A percentile compares a stretch with the other conserved stretches of the same genome.
phyloP scores from a whole-genome alignment of 805 yeast species.

The Kuraishia capsulata region DNA sequence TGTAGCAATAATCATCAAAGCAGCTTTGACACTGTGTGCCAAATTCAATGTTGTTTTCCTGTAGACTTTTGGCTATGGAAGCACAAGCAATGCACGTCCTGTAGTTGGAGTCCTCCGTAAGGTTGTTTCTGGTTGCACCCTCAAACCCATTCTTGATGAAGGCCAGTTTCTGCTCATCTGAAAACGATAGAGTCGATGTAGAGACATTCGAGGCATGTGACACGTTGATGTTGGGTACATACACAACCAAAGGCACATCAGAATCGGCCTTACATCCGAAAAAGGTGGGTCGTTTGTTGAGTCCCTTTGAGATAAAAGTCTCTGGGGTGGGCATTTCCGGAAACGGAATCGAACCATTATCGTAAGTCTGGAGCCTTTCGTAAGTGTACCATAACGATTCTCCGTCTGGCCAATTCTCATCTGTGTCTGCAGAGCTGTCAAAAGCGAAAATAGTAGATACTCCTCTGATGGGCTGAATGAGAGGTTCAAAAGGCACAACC shows the following conservation, averaged over 20 bases:
- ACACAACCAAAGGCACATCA: conserved; percentile 59
- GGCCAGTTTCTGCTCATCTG: conserved; percentile 39
- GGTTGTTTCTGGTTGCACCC: conserved; percentile 46
- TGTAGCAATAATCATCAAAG: conserved; percentile 58
- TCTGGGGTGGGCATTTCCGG: conserved; percentile 64
- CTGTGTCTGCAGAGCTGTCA: conserved; percentile 57
- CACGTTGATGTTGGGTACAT: conserved; percentile 60
- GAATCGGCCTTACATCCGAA: conserved; percentile 70
- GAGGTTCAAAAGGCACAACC: conserved; percentile 55
- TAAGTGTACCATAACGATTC: conserved; percentile 42
- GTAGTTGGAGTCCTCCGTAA: conserved; percentile 57
- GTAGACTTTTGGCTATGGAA: conserved; percentile 65
- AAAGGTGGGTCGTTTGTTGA: conserved; percentile 59
- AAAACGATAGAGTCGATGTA: conserved; percentile 47
- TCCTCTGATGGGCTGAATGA: conserved; percentile 47
- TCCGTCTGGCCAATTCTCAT: conserved; percentile 56
- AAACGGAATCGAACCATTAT: conserved; percentile 42
- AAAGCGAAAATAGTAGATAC: conserved; percentile 57
- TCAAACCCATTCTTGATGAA: conserved; percentile 70
- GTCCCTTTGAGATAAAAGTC: conserved; percentile 47
- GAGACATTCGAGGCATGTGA: conserved; percentile 54
- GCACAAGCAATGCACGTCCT: conserved; percentile 76
- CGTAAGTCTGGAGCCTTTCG: conserved; percentile 36
- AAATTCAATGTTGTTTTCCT: conserved; percentile 46
- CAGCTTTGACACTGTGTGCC: conserved; percentile 58